Percentiles rank a stretch among this genome's conserved stretches.
phyloP scores from a whole-genome alignment of 192 early-diverging fungal genomes.

The Coemansia sp. region DNA sequence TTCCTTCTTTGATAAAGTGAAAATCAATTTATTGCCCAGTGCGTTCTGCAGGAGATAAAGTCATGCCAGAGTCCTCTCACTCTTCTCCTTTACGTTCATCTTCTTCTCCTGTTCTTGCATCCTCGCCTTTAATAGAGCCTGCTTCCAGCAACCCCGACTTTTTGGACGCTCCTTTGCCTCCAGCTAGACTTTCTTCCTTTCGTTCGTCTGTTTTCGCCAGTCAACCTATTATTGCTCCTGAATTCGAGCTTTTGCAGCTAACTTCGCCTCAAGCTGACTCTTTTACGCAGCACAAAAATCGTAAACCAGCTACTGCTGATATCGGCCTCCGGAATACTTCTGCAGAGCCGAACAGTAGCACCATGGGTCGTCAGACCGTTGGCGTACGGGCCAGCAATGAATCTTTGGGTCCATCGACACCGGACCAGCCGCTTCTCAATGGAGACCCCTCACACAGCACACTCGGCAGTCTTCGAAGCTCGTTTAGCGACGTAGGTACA shows the following conservation, averaged over 20 bases:
- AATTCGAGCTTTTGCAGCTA: constrained; percentile 19
- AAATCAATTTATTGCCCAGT: too few species aligned
- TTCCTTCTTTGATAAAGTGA: background rate
- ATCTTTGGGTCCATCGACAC: constrained; percentile 19
- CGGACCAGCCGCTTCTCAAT: constrained; percentile 49
- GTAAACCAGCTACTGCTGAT: constrained; percentile 1
- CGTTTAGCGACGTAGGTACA: constrained; percentile 16
- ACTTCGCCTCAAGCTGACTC: background rate
- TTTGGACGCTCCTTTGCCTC: background rate
- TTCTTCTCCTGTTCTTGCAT: constrained; percentile 14
- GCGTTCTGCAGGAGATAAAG: background rate
- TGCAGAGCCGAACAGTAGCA: background rate
- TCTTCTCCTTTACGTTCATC: constrained; percentile 8
- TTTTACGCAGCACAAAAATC: background rate
- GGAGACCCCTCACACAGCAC: constrained; percentile 4
- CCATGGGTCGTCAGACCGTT: constrained; percentile 5
- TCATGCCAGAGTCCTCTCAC: constrained; percentile 1
- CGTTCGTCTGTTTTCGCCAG: background rate
- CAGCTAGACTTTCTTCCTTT: constrained; percentile 11
- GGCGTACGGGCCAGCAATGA: constrained; percentile 1
- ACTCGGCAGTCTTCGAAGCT: constrained; percentile 1
- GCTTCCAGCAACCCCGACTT: background rate
- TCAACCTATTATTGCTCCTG: background rate
- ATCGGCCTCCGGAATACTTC: background rate
- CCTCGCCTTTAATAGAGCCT: constrained; percentile 6